Conservation (phyloP, 1,284 basidiomycete genomes). For the Leccinum fallax region DNA sequence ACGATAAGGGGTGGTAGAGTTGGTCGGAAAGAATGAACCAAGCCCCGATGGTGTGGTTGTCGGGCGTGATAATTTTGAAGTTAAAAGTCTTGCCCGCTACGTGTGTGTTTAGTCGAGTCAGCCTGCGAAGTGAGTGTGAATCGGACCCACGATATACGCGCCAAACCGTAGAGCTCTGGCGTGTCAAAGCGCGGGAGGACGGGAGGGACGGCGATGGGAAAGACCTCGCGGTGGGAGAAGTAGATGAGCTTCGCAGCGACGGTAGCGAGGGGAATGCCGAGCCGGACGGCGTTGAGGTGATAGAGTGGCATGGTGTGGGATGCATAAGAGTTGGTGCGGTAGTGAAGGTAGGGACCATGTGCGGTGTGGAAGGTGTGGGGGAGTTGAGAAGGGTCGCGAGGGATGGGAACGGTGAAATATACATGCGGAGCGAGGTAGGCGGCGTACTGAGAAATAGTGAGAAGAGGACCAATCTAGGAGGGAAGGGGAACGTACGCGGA, state of each 20-base stretch:
- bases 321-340: slow-evolving; percentile 40
- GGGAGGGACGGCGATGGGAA: slow-evolving; percentile 41
- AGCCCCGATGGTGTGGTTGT: slow-evolving; percentile 80
- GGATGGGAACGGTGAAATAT: slow-evolving; percentile 57
- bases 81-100: slow-evolving; percentile 81
- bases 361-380: slow-evolving; percentile 48
- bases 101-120: neutral
- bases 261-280: slow-evolving; percentile 53
- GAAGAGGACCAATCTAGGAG: neutral
- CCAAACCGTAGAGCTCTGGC: slow-evolving; percentile 80
- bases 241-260: slow-evolving; percentile 64
- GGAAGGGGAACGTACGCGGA: slow-evolving; percentile 42
- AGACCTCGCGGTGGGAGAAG: slow-evolving; percentile 57
- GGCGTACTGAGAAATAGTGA: slow-evolving; percentile 46
- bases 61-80: slow-evolving; percentile 68
- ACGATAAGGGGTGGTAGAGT: slow-evolving; percentile 55
- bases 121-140: neutral
- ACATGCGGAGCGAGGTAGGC: slow-evolving; percentile 60
- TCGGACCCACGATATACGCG: slow-evolving; percentile 57
- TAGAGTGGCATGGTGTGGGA: slow-evolving; percentile 41
- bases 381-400: slow-evolving; percentile 12
- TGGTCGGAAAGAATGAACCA: slow-evolving; percentile 87
- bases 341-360: slow-evolving; percentile 60
- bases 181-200: slow-evolving; percentile 48
- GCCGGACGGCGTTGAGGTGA: slow-evolving; percentile 35